Evolutionary conservation across 768 basidiomycete genomes (phyloP), one percentile per base, ranked within the genome.

Genomic region (Auricularia sp.): DNA sequence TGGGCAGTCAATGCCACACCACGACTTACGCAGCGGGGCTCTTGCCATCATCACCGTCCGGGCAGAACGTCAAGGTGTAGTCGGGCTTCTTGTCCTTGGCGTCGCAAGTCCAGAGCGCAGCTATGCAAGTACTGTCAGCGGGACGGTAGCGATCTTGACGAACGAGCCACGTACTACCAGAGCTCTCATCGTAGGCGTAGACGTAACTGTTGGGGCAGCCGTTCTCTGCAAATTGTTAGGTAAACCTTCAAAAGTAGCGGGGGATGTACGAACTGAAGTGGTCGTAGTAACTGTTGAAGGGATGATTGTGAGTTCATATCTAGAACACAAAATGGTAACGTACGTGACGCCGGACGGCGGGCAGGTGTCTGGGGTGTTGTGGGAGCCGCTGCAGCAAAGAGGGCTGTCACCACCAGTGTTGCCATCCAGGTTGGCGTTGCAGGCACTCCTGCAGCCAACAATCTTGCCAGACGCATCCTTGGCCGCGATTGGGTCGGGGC

Each of bases 291-390:
- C 58, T 18, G 6, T 64, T 47, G 7, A 58, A 39, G 12, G 5
- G 39, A 8, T 42, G 39, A 42, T 42, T 42, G 29, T 29, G 29
- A 29, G 29, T 29, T 29, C 29, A 29, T 29, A 29, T 29, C 29
- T 29, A 29, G 29, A 42, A 42, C 39, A 14, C 39, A 42, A 14
- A 42, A 29, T 29, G 29, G 29, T 2, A 56, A 56, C 21, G 14
- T 29, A 18, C 47, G 18, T 59, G 33, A 23, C 23, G 23, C 21
- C 56, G 18, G 16, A n/a, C 23, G 56, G 56, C 6, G 68, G 68
- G 59, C 68, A 69, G 18, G 66, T 69, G 33, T 36, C 56, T 8
- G 68, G 64, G 16, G 65, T 66, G 56, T 64, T 44, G 64, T 62
- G 63, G 5, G 1, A 16, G 1, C 68, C 68, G 8, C 63, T 61